phyloP scores from a whole-genome alignment of 139 green algal genomes.

The Tetraselmis striata region DNA sequence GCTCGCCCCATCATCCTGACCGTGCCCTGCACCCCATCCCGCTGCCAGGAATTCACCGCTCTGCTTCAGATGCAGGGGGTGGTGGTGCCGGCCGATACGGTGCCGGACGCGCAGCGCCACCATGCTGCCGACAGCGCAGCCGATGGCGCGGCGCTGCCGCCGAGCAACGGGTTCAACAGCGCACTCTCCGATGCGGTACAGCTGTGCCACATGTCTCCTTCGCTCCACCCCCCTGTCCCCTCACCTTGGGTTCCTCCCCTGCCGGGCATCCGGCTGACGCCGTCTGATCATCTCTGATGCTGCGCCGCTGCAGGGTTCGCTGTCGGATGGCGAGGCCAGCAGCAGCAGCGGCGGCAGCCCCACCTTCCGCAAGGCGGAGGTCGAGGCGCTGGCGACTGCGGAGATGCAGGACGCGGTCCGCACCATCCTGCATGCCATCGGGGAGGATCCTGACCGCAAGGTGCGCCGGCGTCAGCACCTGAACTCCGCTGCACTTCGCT shows the following conservation, averaged over 20 bases:
- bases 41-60: neutral
- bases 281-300: no score
- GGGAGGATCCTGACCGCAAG: slow-evolving; percentile 28
- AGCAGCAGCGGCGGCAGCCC: neutral
- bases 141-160: neutral
- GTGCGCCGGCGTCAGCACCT: slow-evolving; percentile 5
- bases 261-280: no score
- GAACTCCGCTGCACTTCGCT: no score
- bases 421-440: slow-evolving; percentile 27
- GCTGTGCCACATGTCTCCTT: neutral
- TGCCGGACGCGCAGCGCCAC: neutral
- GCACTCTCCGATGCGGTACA: neutral
- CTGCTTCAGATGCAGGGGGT: neutral
- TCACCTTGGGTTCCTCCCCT: no score
- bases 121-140: neutral
- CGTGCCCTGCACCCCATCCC: no score
- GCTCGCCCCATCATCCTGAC: no score
- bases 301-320: neutral
- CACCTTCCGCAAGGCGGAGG: neutral
- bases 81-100: neutral
- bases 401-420: slow-evolving; percentile 27
- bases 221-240: neutral
- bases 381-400: neutral
- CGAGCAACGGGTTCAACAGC: neutral
- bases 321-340: neutral